Conservation (phyloP, 2,329 filamentous ascomycete genomes). For the Bipolaris sorokiniana region DNA sequence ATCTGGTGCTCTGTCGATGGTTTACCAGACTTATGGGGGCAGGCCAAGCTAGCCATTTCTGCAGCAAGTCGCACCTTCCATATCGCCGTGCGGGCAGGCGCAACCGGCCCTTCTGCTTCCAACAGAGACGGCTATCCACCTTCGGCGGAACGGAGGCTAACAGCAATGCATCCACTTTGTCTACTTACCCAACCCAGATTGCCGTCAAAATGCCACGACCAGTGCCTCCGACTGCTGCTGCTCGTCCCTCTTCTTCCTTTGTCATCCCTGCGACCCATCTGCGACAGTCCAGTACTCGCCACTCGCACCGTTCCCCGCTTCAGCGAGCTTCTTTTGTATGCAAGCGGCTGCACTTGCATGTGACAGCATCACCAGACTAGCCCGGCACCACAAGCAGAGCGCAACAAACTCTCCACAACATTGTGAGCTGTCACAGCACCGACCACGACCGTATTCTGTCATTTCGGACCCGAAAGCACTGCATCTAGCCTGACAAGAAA, state of each 20-base stretch:
- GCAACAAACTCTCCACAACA: background rate
- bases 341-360: constrained; percentile 32
- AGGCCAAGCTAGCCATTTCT: constrained; percentile 10
- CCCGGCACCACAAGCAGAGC: constrained; percentile 12
- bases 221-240: background rate
- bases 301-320: constrained; percentile 13
- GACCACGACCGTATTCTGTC: background rate
- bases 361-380: constrained; percentile 33
- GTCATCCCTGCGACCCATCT: background rate
- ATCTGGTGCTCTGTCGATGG: background rate
- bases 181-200: constrained; percentile 22
- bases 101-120: constrained; percentile 6
- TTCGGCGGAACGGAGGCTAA: constrained; percentile 30
- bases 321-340: constrained; percentile 21
- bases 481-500: constrained; percentile 1
- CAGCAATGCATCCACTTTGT: constrained; percentile 24
- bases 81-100: constrained; percentile 17
- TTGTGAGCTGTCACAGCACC: constrained; percentile 3
- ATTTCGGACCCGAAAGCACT: background rate
- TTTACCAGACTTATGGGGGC: background rate
- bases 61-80: constrained; percentile 9
- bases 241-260: constrained; percentile 10
- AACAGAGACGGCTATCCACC: constrained; percentile 8
- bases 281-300: background rate
- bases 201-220: constrained; percentile 25